Evolutionary conservation across 371 early-diverging fungal species (phyloP), one percentile per base, ranked within the genome.

Genomic region (Mortierella sp.): DNA sequence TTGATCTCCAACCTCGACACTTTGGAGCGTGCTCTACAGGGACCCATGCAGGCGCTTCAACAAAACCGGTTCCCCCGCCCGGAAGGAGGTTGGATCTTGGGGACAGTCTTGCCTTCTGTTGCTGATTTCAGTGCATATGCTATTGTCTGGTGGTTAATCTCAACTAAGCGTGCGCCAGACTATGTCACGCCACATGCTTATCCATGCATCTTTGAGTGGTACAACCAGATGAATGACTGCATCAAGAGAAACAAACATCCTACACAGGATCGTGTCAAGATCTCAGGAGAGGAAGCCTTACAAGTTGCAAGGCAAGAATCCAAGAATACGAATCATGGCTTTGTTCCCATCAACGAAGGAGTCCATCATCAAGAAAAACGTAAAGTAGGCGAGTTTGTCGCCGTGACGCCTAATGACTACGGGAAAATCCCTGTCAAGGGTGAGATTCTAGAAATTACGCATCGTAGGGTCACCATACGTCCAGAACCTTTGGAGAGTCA

Each of bases 321-420:
- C 7, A 55, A 24, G 10, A 28, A 15, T 11, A 45, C 68, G 1
- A 33, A 65, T 50, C 21, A 57, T 50, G 57, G 78, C 21, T 74
- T 58, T 64, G 52, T 15, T 4, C 3, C 53, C 1, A 48, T 58
- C 3, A 33, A 55, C 3, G 69, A 68, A 36, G 47, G 59, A n/a
- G 59, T 65, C 22, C 75, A 77, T 47, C 80, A 74, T 6, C 52
- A 71, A 8, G 66, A 65, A 13, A 67, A 67, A 8, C 69, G 85
- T 11, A 67, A 68, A 22, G 45, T 80, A 3, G 90, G 90, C 3
- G 79, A 86, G 38, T 8, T 60, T 6, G 87, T 90, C 4, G 41
- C 75, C 0, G 85, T 90, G 7, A 55, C 75, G 0, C 90, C 90
- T 0, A 73, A 83, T 21, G 90, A 90, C 64, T 81, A 83, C 21